Evolutionary conservation across 352 stramenopile species (phyloP).

Genomic region (Phytophthora meadii): DNA sequence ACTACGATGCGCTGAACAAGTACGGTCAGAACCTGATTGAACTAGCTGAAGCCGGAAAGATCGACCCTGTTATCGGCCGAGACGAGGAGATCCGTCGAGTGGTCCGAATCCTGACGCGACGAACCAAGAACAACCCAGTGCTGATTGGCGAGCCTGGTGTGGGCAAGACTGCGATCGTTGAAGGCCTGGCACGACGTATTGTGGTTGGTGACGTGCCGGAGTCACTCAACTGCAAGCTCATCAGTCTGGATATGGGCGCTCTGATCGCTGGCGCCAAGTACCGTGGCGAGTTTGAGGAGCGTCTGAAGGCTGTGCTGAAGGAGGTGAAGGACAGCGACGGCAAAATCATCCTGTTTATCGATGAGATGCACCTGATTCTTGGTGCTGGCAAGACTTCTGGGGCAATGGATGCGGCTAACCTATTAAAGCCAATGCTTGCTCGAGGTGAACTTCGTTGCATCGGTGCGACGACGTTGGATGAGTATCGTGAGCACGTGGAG

Average conservation of each 20-base stretch:
- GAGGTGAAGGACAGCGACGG: constrained; percentile 93
- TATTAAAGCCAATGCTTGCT: constrained; percentile 98
- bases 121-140: constrained; percentile 98
- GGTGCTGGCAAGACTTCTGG: constrained; percentile 92
- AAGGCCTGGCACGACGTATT: constrained; percentile 97
- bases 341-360: constrained; percentile 99
- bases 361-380: constrained; percentile 98
- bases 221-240: constrained; percentile 90
- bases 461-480: constrained; percentile 97
- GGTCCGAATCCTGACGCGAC: constrained; percentile 95
- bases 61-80: constrained; percentile 98
- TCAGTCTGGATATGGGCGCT: constrained; percentile 96
- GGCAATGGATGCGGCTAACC: constrained; percentile 98
- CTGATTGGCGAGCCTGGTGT: constrained; percentile 97
- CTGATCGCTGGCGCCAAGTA: constrained; percentile 98
- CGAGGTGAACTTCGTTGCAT: constrained; percentile 97
- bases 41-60: constrained; percentile 93
- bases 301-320: constrained; percentile 95
- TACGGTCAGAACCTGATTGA: constrained; percentile 96
- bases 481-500: constrained; percentile 98
- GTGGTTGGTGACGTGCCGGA: constrained; percentile 96
- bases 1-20: constrained; percentile 94
- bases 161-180: constrained; percentile 97
- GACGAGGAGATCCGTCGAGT: constrained; percentile 97
- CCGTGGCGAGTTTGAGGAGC: constrained; percentile 98